These are phyloP conservation scores for Quambalaria eucalypti DNA, from an alignment of 1,284 basidiomycete genomes.

Conservation along the genomic window DNA sequence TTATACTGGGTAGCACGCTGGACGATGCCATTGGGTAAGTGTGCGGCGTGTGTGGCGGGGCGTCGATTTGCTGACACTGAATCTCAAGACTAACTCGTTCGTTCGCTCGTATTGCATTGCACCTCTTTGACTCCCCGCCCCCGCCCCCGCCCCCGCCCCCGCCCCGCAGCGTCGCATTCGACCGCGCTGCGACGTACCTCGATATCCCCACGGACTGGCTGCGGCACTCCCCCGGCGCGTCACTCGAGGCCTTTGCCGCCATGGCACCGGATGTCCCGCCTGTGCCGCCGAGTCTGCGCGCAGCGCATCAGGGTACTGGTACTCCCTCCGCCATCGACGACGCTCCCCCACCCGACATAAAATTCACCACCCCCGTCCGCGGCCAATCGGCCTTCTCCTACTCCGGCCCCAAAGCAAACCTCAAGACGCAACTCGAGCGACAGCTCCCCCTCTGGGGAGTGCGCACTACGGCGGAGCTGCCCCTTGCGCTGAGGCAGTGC, in stretches of 20 bases:
- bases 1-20: constrained; percentile 29
- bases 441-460: too few species aligned
- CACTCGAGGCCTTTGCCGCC: constrained; percentile 24
- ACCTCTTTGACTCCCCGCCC: too few species aligned
- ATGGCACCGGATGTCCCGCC: too few species aligned
- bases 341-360: background rate
- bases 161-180: too few species aligned
- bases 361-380: constrained; percentile 15
- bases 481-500: background rate
- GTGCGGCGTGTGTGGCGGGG: too few species aligned
- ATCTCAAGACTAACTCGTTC: too few species aligned
- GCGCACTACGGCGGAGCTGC: too few species aligned
- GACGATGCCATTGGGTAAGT: constrained; percentile 44
- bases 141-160: too few species aligned
- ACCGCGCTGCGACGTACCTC: constrained; percentile 36
- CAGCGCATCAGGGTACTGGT: too few species aligned
- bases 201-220: constrained; percentile 29
- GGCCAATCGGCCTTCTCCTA: constrained; percentile 33
- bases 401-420: constrained; percentile 32
- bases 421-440: constrained; percentile 19
- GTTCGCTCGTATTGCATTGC: too few species aligned
- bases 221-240: constrained; percentile 26
- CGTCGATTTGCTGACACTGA: too few species aligned
- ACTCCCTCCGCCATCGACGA: background rate
- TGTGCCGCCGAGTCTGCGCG: too few species aligned